phyloP scores from a whole-genome alignment of 495 filamentous ascomycete genomes.

The Podospora fimiseda region DNA sequence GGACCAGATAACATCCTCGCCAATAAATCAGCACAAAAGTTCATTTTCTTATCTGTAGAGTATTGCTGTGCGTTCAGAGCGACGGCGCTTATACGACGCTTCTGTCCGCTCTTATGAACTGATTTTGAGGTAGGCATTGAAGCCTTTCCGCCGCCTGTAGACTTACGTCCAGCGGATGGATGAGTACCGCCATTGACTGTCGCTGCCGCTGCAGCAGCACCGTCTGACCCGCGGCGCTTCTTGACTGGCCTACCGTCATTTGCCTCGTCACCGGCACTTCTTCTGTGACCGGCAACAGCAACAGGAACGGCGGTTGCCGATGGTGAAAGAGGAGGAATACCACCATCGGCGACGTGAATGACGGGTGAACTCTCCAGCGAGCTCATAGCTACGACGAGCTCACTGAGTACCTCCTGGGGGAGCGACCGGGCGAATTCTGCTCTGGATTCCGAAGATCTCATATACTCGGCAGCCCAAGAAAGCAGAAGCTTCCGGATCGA shows the following conservation, averaged over 20 bases:
- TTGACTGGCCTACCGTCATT: slow-evolving; percentile 24
- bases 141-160: slow-evolving; percentile 14
- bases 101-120: slow-evolving; percentile 22
- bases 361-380: slow-evolving; percentile 31
- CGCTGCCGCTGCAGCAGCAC: too few relatives aligned
- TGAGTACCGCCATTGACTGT: slow-evolving; percentile 14
- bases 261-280: slow-evolving; percentile 36
- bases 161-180: slow-evolving; percentile 12
- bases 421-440: slow-evolving; percentile 47
- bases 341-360: slow-evolving; percentile 14
- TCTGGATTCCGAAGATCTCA: slow-evolving; percentile 42
- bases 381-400: slow-evolving; percentile 52
- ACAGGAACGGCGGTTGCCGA: slow-evolving; percentile 9
- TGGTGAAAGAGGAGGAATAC: slow-evolving; percentile 2
- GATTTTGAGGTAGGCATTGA: slow-evolving; percentile 14
- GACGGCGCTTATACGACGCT: slow-evolving; percentile 24
- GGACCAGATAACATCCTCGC: slow-evolving; percentile 49
- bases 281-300: slow-evolving; percentile 11
- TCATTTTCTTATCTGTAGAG: slow-evolving; percentile 40
- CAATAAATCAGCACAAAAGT: slow-evolving; percentile 46
- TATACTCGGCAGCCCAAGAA: slow-evolving; percentile 52
- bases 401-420: slow-evolving; percentile 48
- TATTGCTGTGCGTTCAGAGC: slow-evolving; percentile 21
- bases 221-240: slow-evolving; percentile 36
- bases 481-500: slow-evolving; percentile 47